These are phyloP conservation scores for Tetraselmis striata DNA, from an alignment of 139 green algal species.

Conservation along the genomic window DNA sequence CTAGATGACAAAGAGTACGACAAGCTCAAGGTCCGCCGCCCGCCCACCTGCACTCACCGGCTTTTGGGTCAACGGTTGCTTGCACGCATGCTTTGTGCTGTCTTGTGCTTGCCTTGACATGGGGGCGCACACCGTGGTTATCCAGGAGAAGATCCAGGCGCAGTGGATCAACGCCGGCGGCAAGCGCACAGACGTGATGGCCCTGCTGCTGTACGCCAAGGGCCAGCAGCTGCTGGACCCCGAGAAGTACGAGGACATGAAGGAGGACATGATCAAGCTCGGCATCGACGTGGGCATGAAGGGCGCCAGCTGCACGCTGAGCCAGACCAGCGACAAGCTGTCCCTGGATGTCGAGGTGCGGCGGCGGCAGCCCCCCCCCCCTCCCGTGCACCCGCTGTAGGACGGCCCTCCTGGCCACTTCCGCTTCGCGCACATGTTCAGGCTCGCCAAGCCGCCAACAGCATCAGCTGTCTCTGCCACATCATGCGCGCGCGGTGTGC, in stretches of 20 bases:
- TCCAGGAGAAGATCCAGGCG: background rate
- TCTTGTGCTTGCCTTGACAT: no score
- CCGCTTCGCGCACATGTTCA: no score
- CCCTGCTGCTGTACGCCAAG: constrained; percentile 26
- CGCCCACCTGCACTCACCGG: no score
- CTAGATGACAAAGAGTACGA: constrained; percentile 26
- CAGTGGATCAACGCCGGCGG: constrained; percentile 9
- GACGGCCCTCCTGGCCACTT: no score
- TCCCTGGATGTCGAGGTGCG: constrained; percentile 4
- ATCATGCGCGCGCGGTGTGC: no score
- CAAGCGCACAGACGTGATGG: constrained; percentile 21
- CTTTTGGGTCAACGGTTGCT: no score
- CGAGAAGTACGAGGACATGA: constrained; percentile 12
- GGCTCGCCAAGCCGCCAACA: no score
- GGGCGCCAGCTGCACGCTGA: constrained; percentile 20
- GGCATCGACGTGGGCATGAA: constrained; percentile 19
- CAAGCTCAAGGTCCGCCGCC: constrained; percentile 9
- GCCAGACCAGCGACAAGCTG: constrained; percentile 1
- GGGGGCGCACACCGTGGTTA: no score
- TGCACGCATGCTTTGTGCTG: no score
- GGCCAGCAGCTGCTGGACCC: constrained; percentile 17
- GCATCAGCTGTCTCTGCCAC: no score
- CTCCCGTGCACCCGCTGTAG: no score
- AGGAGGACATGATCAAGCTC: constrained; percentile 20
- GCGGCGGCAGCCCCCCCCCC: no score